Conservation (phyloP, 164 flowering plant species). For the Nymphaea colorata region DNA sequence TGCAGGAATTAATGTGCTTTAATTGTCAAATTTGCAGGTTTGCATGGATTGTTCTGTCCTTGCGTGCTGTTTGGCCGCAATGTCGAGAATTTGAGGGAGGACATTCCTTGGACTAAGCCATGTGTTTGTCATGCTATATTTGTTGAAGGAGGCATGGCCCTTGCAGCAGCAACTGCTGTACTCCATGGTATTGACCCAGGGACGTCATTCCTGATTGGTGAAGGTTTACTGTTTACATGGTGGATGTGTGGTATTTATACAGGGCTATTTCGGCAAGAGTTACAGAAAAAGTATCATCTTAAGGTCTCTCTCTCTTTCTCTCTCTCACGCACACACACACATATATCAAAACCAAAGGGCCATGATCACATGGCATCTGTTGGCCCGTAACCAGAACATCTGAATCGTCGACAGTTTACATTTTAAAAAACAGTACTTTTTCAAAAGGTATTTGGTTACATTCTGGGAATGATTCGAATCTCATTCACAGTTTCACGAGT, state of each 20-base stretch:
- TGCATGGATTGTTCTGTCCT: conserved; percentile 84
- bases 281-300: conserved; percentile 93
- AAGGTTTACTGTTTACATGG: conserved; percentile 77
- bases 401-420: too few species aligned
- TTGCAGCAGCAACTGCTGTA: conserved; percentile 62
- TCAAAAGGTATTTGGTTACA: too few species aligned
- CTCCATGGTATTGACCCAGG: conserved; percentile 78
- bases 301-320: conserved; percentile 33
- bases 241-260: conserved; percentile 98
- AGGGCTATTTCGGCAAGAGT: conserved; percentile 66
- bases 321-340: background rate
- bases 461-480: too few species aligned
- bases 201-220: conserved; percentile 65
- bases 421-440: too few species aligned
- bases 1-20: too few species aligned
- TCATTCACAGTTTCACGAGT: too few species aligned
- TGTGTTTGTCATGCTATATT: conserved; percentile 82
- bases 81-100: conserved; percentile 63
- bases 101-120: conserved; percentile 64
- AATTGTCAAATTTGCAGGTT: conserved; percentile 25
- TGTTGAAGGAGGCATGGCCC: conserved; percentile 84
- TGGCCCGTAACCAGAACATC: too few species aligned
- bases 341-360: background rate
- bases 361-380: too few species aligned
- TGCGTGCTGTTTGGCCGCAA: conserved; percentile 88